Conservation (phyloP, 2,329 filamentous ascomycete genomes). For the Colletotrichum ledebouriae region DNA sequence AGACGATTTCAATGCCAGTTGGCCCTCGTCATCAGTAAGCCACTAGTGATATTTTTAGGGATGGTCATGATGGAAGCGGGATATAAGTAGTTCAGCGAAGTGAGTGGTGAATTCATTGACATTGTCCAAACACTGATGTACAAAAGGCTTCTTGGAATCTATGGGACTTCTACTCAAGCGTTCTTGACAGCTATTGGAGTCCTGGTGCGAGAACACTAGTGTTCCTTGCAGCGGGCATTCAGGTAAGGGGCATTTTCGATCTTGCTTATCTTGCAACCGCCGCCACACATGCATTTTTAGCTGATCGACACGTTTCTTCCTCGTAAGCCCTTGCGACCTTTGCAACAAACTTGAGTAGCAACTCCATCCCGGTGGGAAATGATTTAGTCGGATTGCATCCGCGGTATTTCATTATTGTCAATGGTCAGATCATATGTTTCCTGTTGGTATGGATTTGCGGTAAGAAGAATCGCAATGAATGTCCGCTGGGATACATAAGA, state of each 20-base stretch:
- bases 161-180: constrained; percentile 26
- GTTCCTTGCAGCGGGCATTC: constrained; percentile 24
- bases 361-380: constrained; percentile 21
- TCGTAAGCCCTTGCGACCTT: constrained; percentile 17
- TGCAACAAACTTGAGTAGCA: constrained; percentile 23
- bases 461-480: not conserved
- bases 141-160: constrained; percentile 25
- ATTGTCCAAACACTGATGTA: no score
- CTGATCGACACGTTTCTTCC: not conserved
- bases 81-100: constrained; percentile 24
- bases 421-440: constrained; percentile 25
- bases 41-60: constrained; percentile 12
- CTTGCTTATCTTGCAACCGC: no score
- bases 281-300: no score
- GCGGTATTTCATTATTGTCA: constrained; percentile 15
- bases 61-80: constrained; percentile 29
- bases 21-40: constrained; percentile 33
- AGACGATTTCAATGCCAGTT: constrained; percentile 13
- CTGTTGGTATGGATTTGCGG: constrained; percentile 14
- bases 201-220: constrained; percentile 10
- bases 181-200: constrained; percentile 27
- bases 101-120: not conserved
- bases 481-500: no score
- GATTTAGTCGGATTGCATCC: constrained; percentile 18
- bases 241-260: not conserved